A percentile compares a stretch with the other conserved stretches of the same genome.
Conservation (phyloP, 495 filamentous ascomycete species). For the Hypoxylon subgilvum region DNA sequence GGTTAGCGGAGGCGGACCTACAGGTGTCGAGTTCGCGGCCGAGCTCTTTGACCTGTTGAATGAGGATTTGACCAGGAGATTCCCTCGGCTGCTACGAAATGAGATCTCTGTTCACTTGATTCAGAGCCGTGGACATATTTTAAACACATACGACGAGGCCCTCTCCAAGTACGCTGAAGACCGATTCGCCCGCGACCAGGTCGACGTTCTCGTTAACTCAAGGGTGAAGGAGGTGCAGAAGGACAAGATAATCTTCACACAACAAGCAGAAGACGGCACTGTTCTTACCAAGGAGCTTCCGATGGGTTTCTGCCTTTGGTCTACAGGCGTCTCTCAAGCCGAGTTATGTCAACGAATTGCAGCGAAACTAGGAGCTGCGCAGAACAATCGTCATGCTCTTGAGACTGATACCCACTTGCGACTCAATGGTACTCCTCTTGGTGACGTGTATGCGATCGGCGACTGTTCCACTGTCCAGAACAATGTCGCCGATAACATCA, state of each 20-base stretch:
- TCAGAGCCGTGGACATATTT: conserved; percentile 88
- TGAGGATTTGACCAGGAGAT: conserved; percentile 83
- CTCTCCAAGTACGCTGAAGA: conserved; percentile 91
- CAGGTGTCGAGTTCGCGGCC: conserved; percentile 96
- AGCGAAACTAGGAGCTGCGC: conserved; percentile 68
- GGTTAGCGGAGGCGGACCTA: conserved; percentile 91
- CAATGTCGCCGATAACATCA: conserved; percentile 85
- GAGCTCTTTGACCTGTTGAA: conserved; percentile 96
- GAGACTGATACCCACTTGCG: conserved; percentile 96
- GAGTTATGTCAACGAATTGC: conserved; percentile 77
- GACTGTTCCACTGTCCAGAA: conserved; percentile 97
- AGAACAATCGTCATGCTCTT: conserved; percentile 88
- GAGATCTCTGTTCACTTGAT: conserved; percentile 98
- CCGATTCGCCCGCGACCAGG: conserved; percentile 85
- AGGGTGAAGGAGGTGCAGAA: conserved; percentile 85
- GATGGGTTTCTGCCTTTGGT: conserved; percentile 97
- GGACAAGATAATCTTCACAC: conserved; percentile 86
- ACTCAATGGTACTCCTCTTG: conserved; percentile 86
- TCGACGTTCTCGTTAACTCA: conserved; percentile 89
- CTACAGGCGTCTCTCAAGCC: conserved; percentile 91
- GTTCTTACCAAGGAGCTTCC: conserved; percentile 88
- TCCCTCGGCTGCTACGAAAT: conserved; percentile 88
- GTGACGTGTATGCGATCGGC: conserved; percentile 97
- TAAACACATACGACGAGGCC: conserved; percentile 98
- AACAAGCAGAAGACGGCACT: conserved; percentile 74